Evolutionary conservation across 1,284 basidiomycete genomes (phyloP), one percentile per base, ranked within the genome.

Genomic region (Moesziomyces sp.): DNA sequence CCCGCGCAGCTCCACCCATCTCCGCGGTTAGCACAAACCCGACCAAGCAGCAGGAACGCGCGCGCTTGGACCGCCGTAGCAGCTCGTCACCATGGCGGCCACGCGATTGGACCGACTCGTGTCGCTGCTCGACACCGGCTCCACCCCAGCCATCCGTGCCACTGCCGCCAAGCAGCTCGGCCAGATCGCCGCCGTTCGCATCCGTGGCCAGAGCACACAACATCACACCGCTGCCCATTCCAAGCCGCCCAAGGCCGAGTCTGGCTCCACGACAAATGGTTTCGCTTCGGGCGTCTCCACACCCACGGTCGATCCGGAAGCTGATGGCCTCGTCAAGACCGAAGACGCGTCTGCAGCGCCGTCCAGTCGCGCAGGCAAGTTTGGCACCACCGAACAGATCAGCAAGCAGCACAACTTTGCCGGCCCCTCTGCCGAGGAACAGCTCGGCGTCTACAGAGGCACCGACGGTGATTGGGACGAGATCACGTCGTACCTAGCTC

Each of bases 81-180:
- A 49, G 26, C 26, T 28, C 26, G 26, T 61, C 63, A 67, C 30
- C 30, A 72, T 74, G 52, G 66, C 77, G 8, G 71, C 74, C 2
- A 78, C 77, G 18, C 66, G 88, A 24, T 89, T 96, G 86, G 94
- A 96, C 88, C 89, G 93, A 84, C 90, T 96, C 86, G 91, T 96
- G 79, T 89, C 92, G 83, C 87, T 96, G 51, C 89, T 96, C 80
- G 94, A 95, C 85, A 92, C 92, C 46, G 94, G 94, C 50, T 94
- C 93, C 30, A 93, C 92, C 3, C 86, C 89, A 51, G 91, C 92
- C 50, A 91, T 96, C 64, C 89, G 93, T 81, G 90, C 90, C 69
- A 94, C 94, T 18, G 94, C 94, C 4, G 94, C 94, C 10, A 93
- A 93, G 81, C 94, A 97, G 85, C 88, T 97, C 46, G 94, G 93